Conservation (phyloP, 2,329 filamentous ascomycete genomes). For the Penicillium sp. region DNA sequence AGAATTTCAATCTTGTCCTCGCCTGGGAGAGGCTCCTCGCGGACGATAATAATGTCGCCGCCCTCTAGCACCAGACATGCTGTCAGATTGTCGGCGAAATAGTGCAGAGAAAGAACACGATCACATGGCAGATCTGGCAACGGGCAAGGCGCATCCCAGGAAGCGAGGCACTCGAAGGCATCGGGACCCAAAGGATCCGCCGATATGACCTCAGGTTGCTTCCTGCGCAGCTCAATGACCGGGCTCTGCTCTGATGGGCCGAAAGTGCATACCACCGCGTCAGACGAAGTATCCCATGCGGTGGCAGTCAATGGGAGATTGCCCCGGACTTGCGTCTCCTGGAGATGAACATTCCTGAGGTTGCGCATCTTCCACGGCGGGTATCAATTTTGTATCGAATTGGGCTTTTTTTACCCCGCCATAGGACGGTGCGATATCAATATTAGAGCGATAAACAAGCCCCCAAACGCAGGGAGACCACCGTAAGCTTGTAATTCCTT, state of each 20-base stretch:
- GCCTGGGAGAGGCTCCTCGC: conserved; percentile 60
- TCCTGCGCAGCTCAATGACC: conserved; percentile 65
- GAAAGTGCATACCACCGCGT: conserved; percentile 75
- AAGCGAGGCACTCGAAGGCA: conserved; percentile 56
- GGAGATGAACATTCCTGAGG: conserved; percentile 69
- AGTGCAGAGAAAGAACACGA: conserved; percentile 69
- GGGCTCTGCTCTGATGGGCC: conserved; percentile 67
- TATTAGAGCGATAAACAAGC: not conserved
- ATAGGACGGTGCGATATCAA: conserved; percentile 25
- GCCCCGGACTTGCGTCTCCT: conserved; percentile 55
- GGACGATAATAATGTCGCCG: conserved; percentile 82
- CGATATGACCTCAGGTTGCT: conserved; percentile 31
- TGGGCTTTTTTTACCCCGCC: conserved; percentile 30
- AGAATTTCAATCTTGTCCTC: conserved; percentile 89
- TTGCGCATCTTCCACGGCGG: conserved; percentile 66
- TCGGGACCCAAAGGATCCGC: conserved; percentile 39
- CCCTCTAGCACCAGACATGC: conserved; percentile 80
- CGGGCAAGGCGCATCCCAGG: conserved; percentile 83
- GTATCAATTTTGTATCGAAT: conserved; percentile 21
- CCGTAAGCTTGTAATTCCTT: not conserved
- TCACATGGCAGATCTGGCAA: conserved; percentile 70
- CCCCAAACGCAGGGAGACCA: no score
- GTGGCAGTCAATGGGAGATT: conserved; percentile 64
- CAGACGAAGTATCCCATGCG: conserved; percentile 76
- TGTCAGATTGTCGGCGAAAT: conserved; percentile 72